Conservation (phyloP, 805 yeast species). For the Barnettozyma botsteinii region DNA sequence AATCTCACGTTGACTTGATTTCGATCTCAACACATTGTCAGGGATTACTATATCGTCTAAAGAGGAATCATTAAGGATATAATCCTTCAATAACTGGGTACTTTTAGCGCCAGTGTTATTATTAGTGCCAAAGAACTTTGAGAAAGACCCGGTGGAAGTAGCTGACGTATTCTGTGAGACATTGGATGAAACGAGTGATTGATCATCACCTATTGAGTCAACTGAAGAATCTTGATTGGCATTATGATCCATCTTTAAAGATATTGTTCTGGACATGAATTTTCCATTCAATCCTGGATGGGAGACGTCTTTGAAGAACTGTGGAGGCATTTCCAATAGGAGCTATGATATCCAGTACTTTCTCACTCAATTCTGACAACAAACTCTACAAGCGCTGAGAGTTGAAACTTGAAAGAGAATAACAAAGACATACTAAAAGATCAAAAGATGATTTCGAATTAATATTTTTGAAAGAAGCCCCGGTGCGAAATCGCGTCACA, state of each 20-base stretch:
- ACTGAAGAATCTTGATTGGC: slow-evolving; percentile 1
- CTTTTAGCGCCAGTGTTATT: slow-evolving; percentile 5
- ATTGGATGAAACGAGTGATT: slow-evolving; percentile 1
- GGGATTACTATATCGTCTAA: slow-evolving; percentile 4
- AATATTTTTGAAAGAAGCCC: too few relatives aligned
- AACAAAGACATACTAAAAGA: too few relatives aligned
- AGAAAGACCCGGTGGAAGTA: slow-evolving; percentile 10
- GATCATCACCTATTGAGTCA: slow-evolving; percentile 6
- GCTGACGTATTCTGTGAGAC: neutral
- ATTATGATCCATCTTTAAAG: slow-evolving; percentile 16
- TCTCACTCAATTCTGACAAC: too few relatives aligned
- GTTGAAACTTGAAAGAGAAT: too few relatives aligned
- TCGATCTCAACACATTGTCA: neutral
- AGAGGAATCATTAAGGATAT: slow-evolving; percentile 6
- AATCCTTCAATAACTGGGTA: neutral
- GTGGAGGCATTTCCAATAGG: slow-evolving; percentile 19
- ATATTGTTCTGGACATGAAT: slow-evolving; percentile 20
- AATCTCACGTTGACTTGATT: neutral
- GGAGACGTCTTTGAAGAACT: slow-evolving; percentile 22
- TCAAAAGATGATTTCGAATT: too few relatives aligned
- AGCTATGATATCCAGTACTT: too few relatives aligned
- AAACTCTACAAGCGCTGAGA: too few relatives aligned
- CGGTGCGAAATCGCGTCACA: too few relatives aligned
- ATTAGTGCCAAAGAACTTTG: slow-evolving; percentile 8
- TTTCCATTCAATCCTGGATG: slow-evolving; percentile 17